Base-by-base conservation (phyloP, 163 green algal species). In the Scenedesmus sp. region DNA sequence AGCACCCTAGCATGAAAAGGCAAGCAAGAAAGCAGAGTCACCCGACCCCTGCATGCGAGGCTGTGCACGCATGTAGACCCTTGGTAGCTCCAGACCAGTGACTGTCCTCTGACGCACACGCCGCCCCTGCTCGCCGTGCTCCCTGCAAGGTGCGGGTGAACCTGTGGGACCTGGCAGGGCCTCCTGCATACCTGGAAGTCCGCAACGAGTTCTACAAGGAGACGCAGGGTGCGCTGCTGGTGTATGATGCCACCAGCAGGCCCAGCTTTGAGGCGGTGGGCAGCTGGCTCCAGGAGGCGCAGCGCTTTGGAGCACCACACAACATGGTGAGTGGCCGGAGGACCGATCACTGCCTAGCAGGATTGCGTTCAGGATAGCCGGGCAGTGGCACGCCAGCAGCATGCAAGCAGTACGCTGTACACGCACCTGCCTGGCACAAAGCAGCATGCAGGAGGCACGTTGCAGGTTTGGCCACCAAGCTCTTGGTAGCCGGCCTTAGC, bases 171-270 rank as follows among this genome's bases (percentile, higher is more conserved):
- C 84, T 97, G 43, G 95, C 95, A 33, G 95, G 95, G 1, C 79
- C 88, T 0, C 42, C 61, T 6, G 95, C 96, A 13, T 97, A 97
- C 72, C 9, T 90, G 5, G 94, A 96, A 46, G 91, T 95, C 0
- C 91, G 95, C 7, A 97, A 96, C 84, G 95, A 97, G 89, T 97
- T 97, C 88, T 97, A 97, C 92, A 95, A 96, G 78, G 94, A 95
- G 65, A 83, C 92, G 7, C 94, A 97, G 72, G 94, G 91, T 3
- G 94, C 93, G 49, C 26, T 97, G 30, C 91, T 97, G 22, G 92
- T 96, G 68, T 97, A 89, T 82, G 95, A 97, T 49, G 93, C 94
- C 53, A 95, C 93, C 30, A 95, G 92, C 85, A 87, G 93, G 4
- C 80, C 91, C 12, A 94, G 83, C 81, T 97, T 97, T 81, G 93